These are phyloP conservation scores for Arachis hypogaea DNA, from an alignment of 306 rosid species.

Conservation along the genomic window DNA sequence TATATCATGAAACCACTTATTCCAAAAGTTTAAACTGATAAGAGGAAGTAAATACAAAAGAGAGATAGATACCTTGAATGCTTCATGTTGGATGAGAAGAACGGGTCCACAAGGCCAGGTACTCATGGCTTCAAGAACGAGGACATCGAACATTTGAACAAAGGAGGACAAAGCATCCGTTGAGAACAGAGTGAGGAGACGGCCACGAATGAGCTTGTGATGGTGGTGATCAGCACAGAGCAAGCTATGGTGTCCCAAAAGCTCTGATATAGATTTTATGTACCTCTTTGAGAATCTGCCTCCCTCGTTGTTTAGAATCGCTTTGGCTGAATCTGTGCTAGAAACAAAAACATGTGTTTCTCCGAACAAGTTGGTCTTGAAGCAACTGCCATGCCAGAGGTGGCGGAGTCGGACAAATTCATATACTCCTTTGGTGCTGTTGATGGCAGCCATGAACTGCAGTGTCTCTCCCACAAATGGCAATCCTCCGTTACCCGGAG, in stretches of 20 bases:
- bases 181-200: conserved; percentile 58
- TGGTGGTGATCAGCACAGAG: conserved; percentile 63
- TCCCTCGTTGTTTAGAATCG: conserved; percentile 59
- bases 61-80: conserved; percentile 55
- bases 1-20: too few species aligned
- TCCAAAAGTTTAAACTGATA: too few species aligned
- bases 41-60: too few species aligned
- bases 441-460: conserved; percentile 87
- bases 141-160: conserved; percentile 57
- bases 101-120: conserved; percentile 57
- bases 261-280: conserved; percentile 62
- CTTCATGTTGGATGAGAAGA: conserved; percentile 61
- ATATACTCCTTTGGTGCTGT: conserved; percentile 67
- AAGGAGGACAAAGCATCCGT: conserved; percentile 46
- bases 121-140: conserved; percentile 46
- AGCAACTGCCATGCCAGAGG: conserved; percentile 78
- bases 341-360: conserved; percentile 76
- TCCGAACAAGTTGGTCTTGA: conserved; percentile 75
- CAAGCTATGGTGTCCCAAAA: conserved; percentile 69
- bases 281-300: conserved; percentile 75
- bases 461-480: conserved; percentile 83
- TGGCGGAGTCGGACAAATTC: conserved; percentile 74
- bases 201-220: conserved; percentile 69
- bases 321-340: conserved; percentile 62
- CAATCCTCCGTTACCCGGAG: conserved; percentile 69